phyloP scores from a whole-genome alignment of 352 stramenopile genomes.

The Aphanomyces invadans region DNA sequence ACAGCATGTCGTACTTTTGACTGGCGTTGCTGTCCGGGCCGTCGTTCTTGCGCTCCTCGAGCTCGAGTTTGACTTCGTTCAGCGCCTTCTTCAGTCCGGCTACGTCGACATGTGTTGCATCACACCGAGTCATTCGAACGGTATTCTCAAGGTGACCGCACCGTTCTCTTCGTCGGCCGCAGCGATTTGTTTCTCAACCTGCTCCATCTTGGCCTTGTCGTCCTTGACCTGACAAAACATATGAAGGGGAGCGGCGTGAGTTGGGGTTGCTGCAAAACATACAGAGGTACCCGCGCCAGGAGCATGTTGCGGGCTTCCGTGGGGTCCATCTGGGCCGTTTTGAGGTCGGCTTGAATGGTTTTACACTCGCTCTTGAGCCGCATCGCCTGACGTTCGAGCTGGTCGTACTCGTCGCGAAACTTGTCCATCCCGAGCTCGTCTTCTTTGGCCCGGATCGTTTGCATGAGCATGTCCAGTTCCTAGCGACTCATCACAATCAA shows the following conservation, averaged over 20 bases:
- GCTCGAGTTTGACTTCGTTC: conserved; percentile 45
- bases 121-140: no score
- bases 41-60: conserved; percentile 56
- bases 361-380: conserved; percentile 69
- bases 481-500: conserved; percentile 27
- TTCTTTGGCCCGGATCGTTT: conserved; percentile 69
- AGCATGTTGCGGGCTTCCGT: conserved; percentile 74
- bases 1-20: conserved; percentile 84
- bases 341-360: conserved; percentile 70
- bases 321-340: conserved; percentile 83
- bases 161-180: conserved; percentile 42
- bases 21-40: conserved; percentile 46
- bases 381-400: conserved; percentile 56
- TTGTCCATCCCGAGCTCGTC: conserved; percentile 57
- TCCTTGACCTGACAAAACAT: conserved; percentile 65
- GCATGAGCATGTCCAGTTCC: conserved; percentile 64
- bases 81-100: conserved; percentile 46
- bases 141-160: no score
- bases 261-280: neutral
- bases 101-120: neutral
- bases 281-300: conserved; percentile 29
- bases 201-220: conserved; percentile 75
- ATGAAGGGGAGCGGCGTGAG: neutral
- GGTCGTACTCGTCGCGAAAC: conserved; percentile 68
- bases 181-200: conserved; percentile 53